A percentile compares a stretch with the other conserved stretches of the same genome.
Evolutionary conservation across 1,139 yeast species (phyloP).

Genomic region (Meyerozyma carpophila): DNA sequence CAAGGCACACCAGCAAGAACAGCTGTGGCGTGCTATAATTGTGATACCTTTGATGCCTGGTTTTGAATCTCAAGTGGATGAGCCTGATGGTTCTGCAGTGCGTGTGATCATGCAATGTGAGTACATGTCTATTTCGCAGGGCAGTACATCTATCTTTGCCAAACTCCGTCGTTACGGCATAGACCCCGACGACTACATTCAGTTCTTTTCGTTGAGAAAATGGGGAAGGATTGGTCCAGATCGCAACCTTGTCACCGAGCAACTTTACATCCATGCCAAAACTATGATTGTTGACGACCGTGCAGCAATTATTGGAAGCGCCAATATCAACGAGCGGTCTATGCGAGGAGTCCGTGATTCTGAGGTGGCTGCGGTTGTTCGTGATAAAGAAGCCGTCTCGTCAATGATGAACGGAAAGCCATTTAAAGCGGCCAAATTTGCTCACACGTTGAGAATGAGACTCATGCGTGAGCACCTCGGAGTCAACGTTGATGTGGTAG

Average conservation of each 20-base stretch:
- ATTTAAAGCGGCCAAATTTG: conserved; percentile 78
- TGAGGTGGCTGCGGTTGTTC: conserved; percentile 82
- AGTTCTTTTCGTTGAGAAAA: conserved; percentile 84
- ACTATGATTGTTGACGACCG: conserved; percentile 91
- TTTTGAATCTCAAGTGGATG: conserved; percentile 88
- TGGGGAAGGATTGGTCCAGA: conserved; percentile 91
- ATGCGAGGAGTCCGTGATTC: conserved; percentile 93
- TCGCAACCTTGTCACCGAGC: conserved; percentile 77
- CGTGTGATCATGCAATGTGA: conserved; percentile 97
- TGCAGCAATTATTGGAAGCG: conserved; percentile 91
- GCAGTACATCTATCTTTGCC: conserved; percentile 84
- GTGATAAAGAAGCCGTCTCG: conserved; percentile 74
- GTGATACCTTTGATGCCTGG: conserved; percentile 98
- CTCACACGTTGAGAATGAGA: conserved; percentile 83
- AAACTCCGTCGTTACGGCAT: conserved; percentile 75
- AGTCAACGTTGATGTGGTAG: conserved; percentile 83
- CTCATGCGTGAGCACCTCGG: conserved; percentile 97
- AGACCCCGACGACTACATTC: conserved; percentile 85
- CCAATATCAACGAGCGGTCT: conserved; percentile 92
- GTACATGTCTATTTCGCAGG: conserved; percentile 88
- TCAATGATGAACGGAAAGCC: conserved; percentile 80
- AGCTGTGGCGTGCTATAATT: conserved; percentile 84
- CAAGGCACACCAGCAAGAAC: conserved; percentile 74
- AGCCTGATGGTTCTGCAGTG: conserved; percentile 89
- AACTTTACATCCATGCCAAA: conserved; percentile 90